Evolutionary conservation across 768 basidiomycete genomes (phyloP).

Genomic region (Lanmaoa rubissima): DNA sequence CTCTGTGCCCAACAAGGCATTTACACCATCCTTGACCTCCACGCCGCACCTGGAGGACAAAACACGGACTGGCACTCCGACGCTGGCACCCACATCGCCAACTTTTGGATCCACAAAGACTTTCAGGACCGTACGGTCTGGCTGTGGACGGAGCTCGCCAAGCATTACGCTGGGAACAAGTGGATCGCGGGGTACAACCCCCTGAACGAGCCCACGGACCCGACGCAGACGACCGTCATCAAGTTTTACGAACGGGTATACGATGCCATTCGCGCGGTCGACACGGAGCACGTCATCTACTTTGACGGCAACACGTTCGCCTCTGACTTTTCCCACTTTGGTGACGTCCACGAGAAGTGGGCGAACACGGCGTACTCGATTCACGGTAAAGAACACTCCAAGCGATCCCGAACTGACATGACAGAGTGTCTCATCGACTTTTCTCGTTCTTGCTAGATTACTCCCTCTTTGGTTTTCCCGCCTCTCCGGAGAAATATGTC

Average conservation of each 20-base stretch:
- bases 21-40: conserved; percentile 78
- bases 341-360: conserved; percentile 59
- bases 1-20: conserved; percentile 74
- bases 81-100: conserved; percentile 64
- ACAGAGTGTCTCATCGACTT: neutral
- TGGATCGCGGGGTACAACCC: conserved; percentile 90
- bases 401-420: neutral
- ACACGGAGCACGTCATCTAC: conserved; percentile 71
- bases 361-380: conserved; percentile 75
- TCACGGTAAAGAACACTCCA: conserved; percentile 46
- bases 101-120: conserved; percentile 82
- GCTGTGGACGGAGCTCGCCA: conserved; percentile 76
- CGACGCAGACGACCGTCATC: conserved; percentile 61
- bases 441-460: conserved; percentile 19
- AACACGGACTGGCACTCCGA: conserved; percentile 83
- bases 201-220: conserved; percentile 78
- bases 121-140: conserved; percentile 77
- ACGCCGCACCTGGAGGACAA: conserved; percentile 73
- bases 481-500: conserved; percentile 51
- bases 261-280: conserved; percentile 66
- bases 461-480: conserved; percentile 64
- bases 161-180: conserved; percentile 71
- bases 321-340: conserved; percentile 72
- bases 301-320: conserved; percentile 86
- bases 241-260: conserved; percentile 68